Percentiles rank a stretch among this genome's conserved stretches.
These are phyloP conservation scores for Rhizoclosmatium globosum DNA, from an alignment of 192 early-diverging fungal species.

Conservation along the genomic window DNA sequence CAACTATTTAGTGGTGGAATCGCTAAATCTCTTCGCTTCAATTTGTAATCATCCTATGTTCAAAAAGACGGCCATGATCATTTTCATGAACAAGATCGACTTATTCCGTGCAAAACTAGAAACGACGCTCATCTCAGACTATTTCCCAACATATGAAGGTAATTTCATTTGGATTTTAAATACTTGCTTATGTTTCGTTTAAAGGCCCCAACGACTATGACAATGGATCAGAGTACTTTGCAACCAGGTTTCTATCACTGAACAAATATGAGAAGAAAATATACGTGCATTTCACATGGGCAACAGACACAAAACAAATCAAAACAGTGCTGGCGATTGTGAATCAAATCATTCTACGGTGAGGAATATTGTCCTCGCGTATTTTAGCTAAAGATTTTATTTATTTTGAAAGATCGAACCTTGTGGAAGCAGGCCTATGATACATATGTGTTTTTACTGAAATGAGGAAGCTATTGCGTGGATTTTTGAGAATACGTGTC, in stretches of 20 bases:
- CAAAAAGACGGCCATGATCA: constrained; percentile 57
- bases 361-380: not conserved
- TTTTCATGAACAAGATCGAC: constrained; percentile 70
- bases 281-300: constrained; percentile 70
- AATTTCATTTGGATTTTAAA: not conserved
- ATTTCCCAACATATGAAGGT: constrained; percentile 61
- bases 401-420: constrained; percentile 6
- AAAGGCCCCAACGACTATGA: constrained; percentile 59
- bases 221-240: constrained; percentile 56
- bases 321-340: constrained; percentile 62
- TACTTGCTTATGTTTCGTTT: not conserved
- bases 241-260: constrained; percentile 50
- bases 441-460: not conserved
- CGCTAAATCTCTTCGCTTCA: constrained; percentile 56
- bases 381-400: not conserved
- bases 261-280: constrained; percentile 57
- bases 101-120: constrained; percentile 57
- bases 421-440: constrained; percentile 20
- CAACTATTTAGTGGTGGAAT: constrained; percentile 50
- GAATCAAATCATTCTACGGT: constrained; percentile 59
- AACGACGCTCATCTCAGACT: constrained; percentile 44
- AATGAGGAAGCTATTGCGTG: too few species aligned
- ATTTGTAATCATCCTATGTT: constrained; percentile 62
- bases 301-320: constrained; percentile 68
- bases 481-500: too few species aligned